Conservation (phyloP, 257 asterid species). For the Thymus quinquecostatus region DNA sequence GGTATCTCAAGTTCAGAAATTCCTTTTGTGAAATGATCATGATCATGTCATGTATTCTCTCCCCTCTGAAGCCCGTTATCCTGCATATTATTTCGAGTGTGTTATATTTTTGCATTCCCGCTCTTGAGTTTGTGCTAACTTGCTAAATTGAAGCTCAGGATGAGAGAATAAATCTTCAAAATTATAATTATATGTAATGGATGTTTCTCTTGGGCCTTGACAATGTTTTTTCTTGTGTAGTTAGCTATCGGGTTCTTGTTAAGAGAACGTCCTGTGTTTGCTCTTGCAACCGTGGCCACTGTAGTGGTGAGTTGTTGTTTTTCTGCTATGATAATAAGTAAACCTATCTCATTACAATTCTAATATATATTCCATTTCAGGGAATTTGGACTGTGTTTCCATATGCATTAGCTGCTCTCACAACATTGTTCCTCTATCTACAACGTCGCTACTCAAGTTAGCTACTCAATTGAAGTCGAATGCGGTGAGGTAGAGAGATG, state of each 20-base stretch:
- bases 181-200: background rate
- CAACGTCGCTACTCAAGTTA: constrained; percentile 54
- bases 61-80: background rate
- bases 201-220: constrained; percentile 9
- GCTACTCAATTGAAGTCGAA: background rate
- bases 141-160: background rate
- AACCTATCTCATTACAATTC: constrained; percentile 6
- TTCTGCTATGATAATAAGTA: constrained; percentile 16
- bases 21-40: background rate
- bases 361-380: constrained; percentile 40
- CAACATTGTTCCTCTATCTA: constrained; percentile 66
- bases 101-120: background rate
- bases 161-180: background rate
- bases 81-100: background rate
- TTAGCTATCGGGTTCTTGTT: constrained; percentile 75
- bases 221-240: constrained; percentile 39
- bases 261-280: constrained; percentile 78
- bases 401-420: constrained; percentile 66
- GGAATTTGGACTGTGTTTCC: constrained; percentile 89
- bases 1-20: constrained; percentile 39
- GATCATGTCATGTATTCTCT: background rate
- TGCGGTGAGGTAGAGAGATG: too few relatives aligned
- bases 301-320: constrained; percentile 58
- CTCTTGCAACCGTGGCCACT: constrained; percentile 84
- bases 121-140: background rate